Evolutionary conservation across 2,329 filamentous ascomycete species (phyloP).

Genomic region (Raffaelea ambrosiae): DNA sequence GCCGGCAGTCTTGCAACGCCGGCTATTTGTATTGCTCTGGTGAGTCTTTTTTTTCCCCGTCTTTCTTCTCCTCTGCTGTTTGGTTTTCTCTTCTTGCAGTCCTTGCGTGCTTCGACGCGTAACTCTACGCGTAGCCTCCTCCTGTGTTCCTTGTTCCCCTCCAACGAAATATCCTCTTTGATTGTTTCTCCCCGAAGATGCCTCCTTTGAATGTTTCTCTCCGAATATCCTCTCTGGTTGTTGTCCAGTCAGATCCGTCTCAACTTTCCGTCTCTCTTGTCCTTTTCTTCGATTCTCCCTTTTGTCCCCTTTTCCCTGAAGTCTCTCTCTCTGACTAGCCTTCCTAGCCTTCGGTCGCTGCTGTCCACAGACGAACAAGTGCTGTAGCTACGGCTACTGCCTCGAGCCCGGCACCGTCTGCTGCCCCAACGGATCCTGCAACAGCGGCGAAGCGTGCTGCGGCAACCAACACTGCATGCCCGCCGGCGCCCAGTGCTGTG

Average conservation of each 20-base stretch:
- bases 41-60: not conserved
- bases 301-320: too few species aligned
- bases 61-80: not conserved
- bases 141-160: too few species aligned
- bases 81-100: not conserved
- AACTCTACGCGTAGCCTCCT: too few species aligned
- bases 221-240: too few species aligned
- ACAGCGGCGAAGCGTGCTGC: conserved; percentile 12
- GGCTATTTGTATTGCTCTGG: conserved; percentile 16
- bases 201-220: too few species aligned
- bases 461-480: conserved; percentile 15
- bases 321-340: not conserved
- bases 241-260: too few species aligned
- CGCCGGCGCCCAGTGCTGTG: conserved; percentile 13
- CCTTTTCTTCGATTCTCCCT: not conserved
- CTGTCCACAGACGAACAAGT: conserved; percentile 11
- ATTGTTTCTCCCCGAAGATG: too few species aligned
- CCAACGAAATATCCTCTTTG: too few species aligned
- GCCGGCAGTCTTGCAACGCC: conserved; percentile 10
- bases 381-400: conserved; percentile 18
- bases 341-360: conserved; percentile 7
- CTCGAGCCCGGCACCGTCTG: conserved; percentile 10
- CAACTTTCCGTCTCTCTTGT: not conserved
- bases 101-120: too few species aligned
- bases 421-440: conserved; percentile 15